phyloP scores from a whole-genome alignment of 176 grass and related monocot species.

The Pontederia crassipes region DNA sequence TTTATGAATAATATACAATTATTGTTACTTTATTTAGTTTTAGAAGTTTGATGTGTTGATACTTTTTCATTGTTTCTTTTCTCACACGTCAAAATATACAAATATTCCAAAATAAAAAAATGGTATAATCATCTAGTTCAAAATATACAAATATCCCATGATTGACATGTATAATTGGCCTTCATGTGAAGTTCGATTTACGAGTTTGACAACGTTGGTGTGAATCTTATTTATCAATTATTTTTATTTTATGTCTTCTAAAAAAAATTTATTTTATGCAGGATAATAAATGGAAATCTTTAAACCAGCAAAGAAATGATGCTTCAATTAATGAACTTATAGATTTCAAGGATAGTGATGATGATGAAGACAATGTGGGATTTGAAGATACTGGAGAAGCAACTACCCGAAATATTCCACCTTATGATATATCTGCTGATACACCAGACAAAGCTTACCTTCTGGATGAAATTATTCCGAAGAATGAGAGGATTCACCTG shows the following conservation, averaged over 20 bases:
- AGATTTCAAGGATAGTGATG: conserved; percentile 23
- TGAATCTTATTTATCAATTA: too few relatives aligned
- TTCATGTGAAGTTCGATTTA: too few relatives aligned
- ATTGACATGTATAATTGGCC: too few relatives aligned
- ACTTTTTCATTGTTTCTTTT: too few relatives aligned
- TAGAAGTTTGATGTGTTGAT: too few relatives aligned
- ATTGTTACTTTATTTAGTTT: too few relatives aligned
- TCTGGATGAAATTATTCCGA: conserved; percentile 78
- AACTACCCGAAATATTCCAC: conserved; percentile 65
- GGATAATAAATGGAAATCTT: conserved; percentile 59
- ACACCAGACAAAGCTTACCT: conserved; percentile 54
- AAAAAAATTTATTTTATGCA: conserved; percentile 22
- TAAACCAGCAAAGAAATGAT: conserved; percentile 53
- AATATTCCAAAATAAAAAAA: too few relatives aligned
- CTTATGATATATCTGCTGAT: conserved; percentile 61
- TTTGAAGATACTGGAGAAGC: conserved; percentile 19
- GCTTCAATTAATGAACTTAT: conserved; percentile 33
- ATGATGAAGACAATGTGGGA: conserved; percentile 14
- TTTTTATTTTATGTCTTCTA: conserved; percentile 8
- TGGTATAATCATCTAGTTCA: too few relatives aligned
- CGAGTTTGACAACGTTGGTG: too few relatives aligned
- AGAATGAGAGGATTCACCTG: conserved; percentile 42
- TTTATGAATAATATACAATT: too few relatives aligned
- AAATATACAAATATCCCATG: too few relatives aligned
- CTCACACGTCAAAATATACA: too few relatives aligned